Conservation (phyloP, 2,329 filamentous ascomycete species). For the Colletotrichum limetticola region DNA sequence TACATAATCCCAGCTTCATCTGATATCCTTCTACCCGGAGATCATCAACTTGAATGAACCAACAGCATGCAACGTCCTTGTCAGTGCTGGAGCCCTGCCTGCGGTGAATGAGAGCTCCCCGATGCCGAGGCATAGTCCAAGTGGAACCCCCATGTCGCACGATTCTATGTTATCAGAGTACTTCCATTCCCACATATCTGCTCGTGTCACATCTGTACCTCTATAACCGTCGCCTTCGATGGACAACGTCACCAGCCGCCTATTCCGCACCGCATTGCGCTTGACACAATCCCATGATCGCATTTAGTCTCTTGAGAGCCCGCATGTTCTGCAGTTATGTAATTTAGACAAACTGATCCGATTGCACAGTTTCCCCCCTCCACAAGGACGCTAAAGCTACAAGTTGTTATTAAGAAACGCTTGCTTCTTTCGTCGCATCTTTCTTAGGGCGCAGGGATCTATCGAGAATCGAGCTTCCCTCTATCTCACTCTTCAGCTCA, state of each 20-base stretch:
- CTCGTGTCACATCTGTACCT: not conserved
- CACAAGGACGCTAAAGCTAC: not conserved
- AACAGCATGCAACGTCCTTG: not conserved
- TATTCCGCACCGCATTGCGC: not conserved
- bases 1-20: not conserved
- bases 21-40: not conserved
- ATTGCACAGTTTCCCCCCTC: not conserved
- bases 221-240: constrained; percentile 2
- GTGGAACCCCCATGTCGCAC: not conserved
- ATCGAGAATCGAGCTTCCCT: not conserved
- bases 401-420: not conserved
- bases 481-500: not conserved
- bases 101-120: not conserved
- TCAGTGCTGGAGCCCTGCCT: not conserved
- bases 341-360: not conserved
- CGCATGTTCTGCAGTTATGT: not conserved
- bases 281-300: constrained; percentile 15
- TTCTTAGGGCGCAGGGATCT: not conserved
- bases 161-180: not conserved
- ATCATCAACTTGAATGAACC: not conserved
- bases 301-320: not conserved
- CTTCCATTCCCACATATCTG: not conserved
- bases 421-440: not conserved
- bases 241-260: constrained; percentile 18
- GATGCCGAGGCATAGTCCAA: constrained; percentile 21